Evolutionary conservation across 129 eudicot genomes (phyloP).

Genomic region (Centrapalus pauciflorus): DNA sequence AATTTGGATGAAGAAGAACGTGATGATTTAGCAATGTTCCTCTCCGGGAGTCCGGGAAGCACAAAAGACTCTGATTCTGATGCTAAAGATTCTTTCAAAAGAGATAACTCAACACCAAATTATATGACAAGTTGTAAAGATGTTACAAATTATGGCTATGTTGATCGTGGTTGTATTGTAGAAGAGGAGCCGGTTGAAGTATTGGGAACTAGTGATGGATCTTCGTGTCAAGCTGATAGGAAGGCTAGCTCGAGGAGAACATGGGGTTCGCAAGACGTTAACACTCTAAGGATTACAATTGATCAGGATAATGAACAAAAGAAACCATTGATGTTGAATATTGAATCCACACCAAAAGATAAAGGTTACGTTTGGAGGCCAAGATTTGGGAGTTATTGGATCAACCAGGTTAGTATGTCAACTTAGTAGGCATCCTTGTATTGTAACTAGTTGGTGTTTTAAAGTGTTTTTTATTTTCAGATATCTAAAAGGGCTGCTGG

Average conservation of each 20-base stretch:
- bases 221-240: constrained; percentile 41
- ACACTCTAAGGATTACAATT: constrained; percentile 43
- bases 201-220: constrained; percentile 46
- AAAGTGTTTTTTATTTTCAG: constrained; percentile 41
- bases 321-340: constrained; percentile 24
- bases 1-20: constrained; percentile 80
- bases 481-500: constrained; percentile 43
- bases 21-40: constrained; percentile 83
- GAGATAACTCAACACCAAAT: constrained; percentile 1
- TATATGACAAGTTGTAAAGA: constrained; percentile 27
- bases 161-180: constrained; percentile 13
- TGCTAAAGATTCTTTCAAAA: constrained; percentile 18
- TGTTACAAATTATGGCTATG: constrained; percentile 7
- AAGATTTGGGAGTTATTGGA: constrained; percentile 40
- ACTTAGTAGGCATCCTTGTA: neutral
- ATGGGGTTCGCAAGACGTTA: constrained; percentile 38
- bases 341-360: constrained; percentile 62
- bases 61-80: constrained; percentile 28
- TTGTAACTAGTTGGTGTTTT: constrained; percentile 5
- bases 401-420: constrained; percentile 56
- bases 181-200: constrained; percentile 37
- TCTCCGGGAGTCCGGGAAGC: constrained; percentile 48
- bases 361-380: constrained; percentile 51
- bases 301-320: constrained; percentile 35
- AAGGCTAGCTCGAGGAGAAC: constrained; percentile 40